Conservation (phyloP, 306 rosid species). For the Geum urbanum region DNA sequence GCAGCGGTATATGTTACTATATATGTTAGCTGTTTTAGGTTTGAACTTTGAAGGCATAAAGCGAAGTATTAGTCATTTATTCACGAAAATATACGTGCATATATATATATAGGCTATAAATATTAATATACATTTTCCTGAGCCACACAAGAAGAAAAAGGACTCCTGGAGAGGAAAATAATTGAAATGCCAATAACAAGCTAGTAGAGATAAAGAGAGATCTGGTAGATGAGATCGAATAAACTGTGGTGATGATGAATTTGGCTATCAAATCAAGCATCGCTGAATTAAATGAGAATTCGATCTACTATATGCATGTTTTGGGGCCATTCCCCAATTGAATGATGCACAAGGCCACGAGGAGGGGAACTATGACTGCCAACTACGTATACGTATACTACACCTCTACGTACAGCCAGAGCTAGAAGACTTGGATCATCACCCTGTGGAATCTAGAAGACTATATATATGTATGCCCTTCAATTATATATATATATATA, state of each 20-base stretch:
- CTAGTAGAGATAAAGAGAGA: neutral
- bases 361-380: neutral
- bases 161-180: neutral
- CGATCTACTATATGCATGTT: neutral
- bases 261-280: neutral
- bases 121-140: neutral
- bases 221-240: neutral
- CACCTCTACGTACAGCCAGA: too few relatives aligned
- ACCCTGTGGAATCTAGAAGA: too few relatives aligned
- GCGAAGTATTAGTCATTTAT: too few relatives aligned
- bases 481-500: too few relatives aligned
- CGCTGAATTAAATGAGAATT: neutral
- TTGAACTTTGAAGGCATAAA: too few relatives aligned
- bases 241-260: neutral
- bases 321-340: neutral
- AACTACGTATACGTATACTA: neutral
- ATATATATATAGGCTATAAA: too few relatives aligned
- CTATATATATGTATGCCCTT: neutral
- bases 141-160: slow-evolving; percentile 1
- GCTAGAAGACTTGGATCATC: too few relatives aligned
- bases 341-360: neutral
- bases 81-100: too few relatives aligned
- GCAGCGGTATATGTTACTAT: neutral
- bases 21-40: too few relatives aligned
- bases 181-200: neutral